Conservation (phyloP, 768 basidiomycete genomes). For the Agaricus subrufescens region DNA sequence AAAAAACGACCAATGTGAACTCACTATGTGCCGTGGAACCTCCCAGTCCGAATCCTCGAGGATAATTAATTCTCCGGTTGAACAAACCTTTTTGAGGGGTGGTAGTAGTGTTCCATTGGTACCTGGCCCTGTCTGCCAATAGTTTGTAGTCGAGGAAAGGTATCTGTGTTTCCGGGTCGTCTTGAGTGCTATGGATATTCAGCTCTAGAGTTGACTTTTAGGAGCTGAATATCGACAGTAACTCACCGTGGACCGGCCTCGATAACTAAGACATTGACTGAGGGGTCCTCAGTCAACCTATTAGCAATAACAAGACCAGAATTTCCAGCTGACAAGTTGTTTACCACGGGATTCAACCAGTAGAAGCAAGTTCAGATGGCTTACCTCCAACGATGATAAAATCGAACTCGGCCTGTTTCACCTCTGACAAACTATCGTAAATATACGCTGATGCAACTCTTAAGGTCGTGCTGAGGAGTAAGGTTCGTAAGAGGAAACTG, state of each 20-base stretch:
- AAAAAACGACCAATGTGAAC: background rate
- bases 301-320: slow-evolving; percentile 42
- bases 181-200: background rate
- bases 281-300: slow-evolving; percentile 34
- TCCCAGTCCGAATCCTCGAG: slow-evolving; percentile 14
- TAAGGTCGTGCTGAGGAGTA: background rate
- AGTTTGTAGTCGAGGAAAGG: slow-evolving; percentile 12
- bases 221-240: background rate
- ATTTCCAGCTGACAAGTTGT: slow-evolving; percentile 24
- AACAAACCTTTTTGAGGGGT: slow-evolving; percentile 11
- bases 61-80: slow-evolving; percentile 5
- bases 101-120: slow-evolving; percentile 15
- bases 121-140: background rate
- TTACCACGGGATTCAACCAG: background rate
- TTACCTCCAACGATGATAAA: background rate
- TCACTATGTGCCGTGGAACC: slow-evolving; percentile 16
- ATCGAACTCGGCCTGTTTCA: background rate
- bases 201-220: background rate
- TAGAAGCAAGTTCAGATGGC: background rate
- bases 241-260: slow-evolving; percentile 28
- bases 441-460: background rate
- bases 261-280: slow-evolving; percentile 33
- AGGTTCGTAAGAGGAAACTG: background rate
- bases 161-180: slow-evolving; percentile 11
- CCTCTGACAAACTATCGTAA: background rate